Conservation (phyloP, 73 alveolate genomes). For the Paramecium pentaurelia region DNA sequence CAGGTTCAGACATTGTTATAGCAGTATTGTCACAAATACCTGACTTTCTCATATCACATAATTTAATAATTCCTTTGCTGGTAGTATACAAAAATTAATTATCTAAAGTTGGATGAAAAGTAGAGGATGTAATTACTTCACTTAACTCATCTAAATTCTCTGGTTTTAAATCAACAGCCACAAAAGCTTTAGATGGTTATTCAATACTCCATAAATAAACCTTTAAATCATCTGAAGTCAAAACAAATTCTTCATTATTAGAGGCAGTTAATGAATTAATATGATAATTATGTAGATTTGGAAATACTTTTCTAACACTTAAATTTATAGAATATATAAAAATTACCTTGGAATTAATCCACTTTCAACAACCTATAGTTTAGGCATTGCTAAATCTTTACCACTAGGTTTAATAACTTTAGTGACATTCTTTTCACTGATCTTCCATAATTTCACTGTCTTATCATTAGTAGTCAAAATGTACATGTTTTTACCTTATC, state of each 20-base stretch:
- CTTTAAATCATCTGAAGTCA: constrained; percentile 60
- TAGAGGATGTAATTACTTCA: constrained; percentile 78
- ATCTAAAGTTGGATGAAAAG: constrained; percentile 69
- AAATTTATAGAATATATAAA: neutral
- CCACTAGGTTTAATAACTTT: constrained; percentile 60
- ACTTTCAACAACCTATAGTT: constrained; percentile 53
- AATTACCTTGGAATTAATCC: constrained; percentile 55
- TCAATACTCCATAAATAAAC: constrained; percentile 61
- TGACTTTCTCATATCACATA: constrained; percentile 73
- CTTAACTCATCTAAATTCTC: constrained; percentile 73
- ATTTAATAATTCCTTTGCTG: constrained; percentile 68
- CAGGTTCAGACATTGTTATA: constrained; percentile 65
- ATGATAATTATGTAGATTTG: constrained; percentile 61
- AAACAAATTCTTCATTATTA: constrained; percentile 51
- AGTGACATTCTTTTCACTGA: constrained; percentile 50
- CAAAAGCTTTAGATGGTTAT: constrained; percentile 55
- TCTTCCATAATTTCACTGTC: constrained; percentile 70
- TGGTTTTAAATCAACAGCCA: constrained; percentile 76
- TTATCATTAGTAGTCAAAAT: constrained; percentile 76
- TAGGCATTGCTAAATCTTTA: constrained; percentile 60
- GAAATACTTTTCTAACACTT: constrained; percentile 54
- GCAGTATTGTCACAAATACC: constrained; percentile 71
- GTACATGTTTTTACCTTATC: constrained; percentile 61
- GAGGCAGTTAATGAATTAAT: constrained; percentile 61
- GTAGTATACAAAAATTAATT: constrained; percentile 69